phyloP scores from a whole-genome alignment of 129 eudicot genomes.

The Kitagawia praeruptora region DNA sequence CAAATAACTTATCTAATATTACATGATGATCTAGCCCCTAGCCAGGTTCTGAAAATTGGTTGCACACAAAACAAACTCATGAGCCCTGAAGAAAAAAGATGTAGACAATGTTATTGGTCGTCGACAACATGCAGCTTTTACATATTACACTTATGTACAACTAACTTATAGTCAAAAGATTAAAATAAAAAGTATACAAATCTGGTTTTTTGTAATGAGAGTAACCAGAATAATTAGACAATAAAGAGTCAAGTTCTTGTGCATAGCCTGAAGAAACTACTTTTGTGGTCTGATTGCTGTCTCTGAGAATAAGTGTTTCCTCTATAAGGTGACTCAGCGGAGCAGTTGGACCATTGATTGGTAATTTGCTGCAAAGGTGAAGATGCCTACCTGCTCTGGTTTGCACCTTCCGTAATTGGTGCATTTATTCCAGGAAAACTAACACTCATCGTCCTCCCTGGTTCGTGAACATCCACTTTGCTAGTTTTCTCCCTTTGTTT shows the following conservation, averaged over 20 bases:
- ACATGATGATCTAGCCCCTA: no score
- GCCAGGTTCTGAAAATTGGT: no score
- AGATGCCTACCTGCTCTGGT: constrained; percentile 56
- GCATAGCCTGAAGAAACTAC: constrained; percentile 52
- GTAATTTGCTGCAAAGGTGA: constrained; percentile 29
- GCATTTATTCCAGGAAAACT: constrained; percentile 78
- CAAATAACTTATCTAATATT: no score
- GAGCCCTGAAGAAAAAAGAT: no score
- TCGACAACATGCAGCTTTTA: no score
- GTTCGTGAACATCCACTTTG: constrained; percentile 33
- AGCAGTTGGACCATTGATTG: constrained; percentile 25
- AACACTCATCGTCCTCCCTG: constrained; percentile 56
- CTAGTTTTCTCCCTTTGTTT: constrained; percentile 60
- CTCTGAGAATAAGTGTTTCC: constrained; percentile 33
- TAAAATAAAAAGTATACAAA: no score
- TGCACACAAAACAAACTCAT: no score
- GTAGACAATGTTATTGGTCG: no score
- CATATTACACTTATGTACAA: no score
- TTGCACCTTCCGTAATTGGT: constrained; percentile 73
- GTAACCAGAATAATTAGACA: constrained; percentile 32
- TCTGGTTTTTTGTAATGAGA: constrained; percentile 33
- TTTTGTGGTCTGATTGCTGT: constrained; percentile 17
- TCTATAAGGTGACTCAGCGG: constrained; percentile 22
- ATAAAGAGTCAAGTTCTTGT: constrained; percentile 30
- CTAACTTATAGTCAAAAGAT: no score